A percentile compares a stretch with the other conserved stretches of the same genome.
These are phyloP conservation scores for Trichoderma atrobrunneum DNA, from an alignment of 2,329 filamentous ascomycete species.

Conservation along the genomic window DNA sequence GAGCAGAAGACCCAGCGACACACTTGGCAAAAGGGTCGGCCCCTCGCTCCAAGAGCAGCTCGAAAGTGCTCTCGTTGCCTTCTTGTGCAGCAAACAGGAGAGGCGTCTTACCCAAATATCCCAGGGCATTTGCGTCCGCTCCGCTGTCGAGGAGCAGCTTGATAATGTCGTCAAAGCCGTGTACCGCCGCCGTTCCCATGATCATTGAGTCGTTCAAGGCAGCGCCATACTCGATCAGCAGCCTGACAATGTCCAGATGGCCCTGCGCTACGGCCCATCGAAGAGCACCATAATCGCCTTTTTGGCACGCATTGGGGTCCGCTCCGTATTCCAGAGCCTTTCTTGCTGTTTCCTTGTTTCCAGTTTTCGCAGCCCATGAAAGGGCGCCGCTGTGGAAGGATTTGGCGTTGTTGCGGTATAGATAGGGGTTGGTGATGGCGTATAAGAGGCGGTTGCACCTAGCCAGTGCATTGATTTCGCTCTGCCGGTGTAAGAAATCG, in stretches of 20 bases:
- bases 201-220: background rate
- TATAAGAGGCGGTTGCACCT: background rate
- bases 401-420: constrained; percentile 1
- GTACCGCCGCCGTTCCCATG: background rate
- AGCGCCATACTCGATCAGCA: constrained; percentile 9
- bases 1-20: background rate
- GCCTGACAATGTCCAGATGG: background rate
- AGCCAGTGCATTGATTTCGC: constrained; percentile 4
- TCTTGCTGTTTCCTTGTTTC: background rate
- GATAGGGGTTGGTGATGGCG: background rate
- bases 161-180: background rate
- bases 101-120: background rate
- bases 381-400: background rate
- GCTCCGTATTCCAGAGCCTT: constrained; percentile 4
- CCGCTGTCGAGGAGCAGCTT: constrained; percentile 7
- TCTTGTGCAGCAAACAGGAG: constrained; percentile 3
- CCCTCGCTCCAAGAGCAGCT: constrained; percentile 2
- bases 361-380: background rate
- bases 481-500: background rate
- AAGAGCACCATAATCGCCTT: background rate
- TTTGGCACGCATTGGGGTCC: background rate
- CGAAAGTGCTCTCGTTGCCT: background rate
- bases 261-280: background rate
- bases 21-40: background rate
- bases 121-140: background rate